phyloP scores from a whole-genome alignment of 176 grass and related monocot genomes.

The Metroxylon sagu region DNA sequence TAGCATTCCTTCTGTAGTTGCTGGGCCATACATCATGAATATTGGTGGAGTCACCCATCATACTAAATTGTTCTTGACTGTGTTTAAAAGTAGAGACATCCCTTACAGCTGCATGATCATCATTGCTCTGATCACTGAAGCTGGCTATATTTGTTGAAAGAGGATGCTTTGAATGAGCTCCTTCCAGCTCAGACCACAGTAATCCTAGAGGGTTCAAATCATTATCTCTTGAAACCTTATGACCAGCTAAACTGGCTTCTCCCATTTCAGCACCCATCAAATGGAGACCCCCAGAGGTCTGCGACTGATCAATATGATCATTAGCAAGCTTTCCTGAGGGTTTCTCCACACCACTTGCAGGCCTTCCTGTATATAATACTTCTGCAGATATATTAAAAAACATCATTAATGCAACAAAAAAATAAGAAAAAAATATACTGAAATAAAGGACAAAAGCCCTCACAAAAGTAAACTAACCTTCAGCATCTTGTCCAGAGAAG shows the following conservation, averaged over 20 bases:
- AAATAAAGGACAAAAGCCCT: conserved; percentile 5
- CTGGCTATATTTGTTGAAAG: conserved; percentile 67
- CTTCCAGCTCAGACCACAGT: conserved; percentile 95
- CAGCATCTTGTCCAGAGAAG: conserved; percentile 37
- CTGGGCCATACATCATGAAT: conserved; percentile 34
- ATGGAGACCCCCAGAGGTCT: conserved; percentile 9
- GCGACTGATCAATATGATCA: conserved; percentile 19
- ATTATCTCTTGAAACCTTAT: conserved; percentile 37
- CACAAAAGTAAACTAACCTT: conserved; percentile 38
- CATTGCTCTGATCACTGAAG: conserved; percentile 31
- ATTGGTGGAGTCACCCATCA: conserved; percentile 32
- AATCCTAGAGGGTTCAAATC: conserved; percentile 83
- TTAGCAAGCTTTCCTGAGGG: conserved; percentile 28
- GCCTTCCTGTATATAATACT: conserved; percentile 64
- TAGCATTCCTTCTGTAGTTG: conserved; percentile 39
- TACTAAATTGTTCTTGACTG: conserved; percentile 33
- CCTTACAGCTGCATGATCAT: conserved; percentile 34
- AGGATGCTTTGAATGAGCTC: conserved; percentile 66
- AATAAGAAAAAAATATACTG: not conserved
- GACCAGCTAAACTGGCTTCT: conserved; percentile 37
- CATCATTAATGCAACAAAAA: conserved; percentile 6
- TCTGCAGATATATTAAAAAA: conserved; percentile 45
- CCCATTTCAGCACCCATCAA: conserved; percentile 15
- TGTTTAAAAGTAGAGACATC: conserved; percentile 42
- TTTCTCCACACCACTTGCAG: conserved; percentile 44